Conservation (phyloP, 2,329 filamentous ascomycete genomes). For the Cytospora chrysosperma region DNA sequence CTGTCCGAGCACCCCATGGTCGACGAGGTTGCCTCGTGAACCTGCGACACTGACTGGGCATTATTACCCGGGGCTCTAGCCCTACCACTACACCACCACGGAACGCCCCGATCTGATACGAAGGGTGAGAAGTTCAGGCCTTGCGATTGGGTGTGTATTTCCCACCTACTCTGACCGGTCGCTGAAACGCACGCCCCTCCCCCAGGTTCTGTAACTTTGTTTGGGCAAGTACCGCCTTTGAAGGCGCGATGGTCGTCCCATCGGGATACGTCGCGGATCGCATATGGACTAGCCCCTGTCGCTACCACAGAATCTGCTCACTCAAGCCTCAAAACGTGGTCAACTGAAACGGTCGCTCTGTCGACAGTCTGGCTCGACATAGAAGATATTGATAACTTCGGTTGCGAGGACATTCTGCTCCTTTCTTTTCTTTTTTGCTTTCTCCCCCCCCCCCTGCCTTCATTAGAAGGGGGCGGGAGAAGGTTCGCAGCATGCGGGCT, state of each 20-base stretch:
- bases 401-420: too few species aligned
- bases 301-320: neutral
- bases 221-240: neutral
- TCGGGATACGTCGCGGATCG: neutral
- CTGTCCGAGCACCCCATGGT: neutral
- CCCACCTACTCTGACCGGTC: neutral
- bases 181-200: neutral
- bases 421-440: neutral
- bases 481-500: neutral
- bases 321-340: neutral
- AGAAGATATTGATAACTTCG: neutral
- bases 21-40: neutral
- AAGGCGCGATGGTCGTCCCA: neutral
- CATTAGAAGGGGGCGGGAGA: neutral
- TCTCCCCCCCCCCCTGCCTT: neutral
- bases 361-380: neutral
- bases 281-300: neutral
- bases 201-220: neutral
- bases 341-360: neutral
- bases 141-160: constrained; percentile 19
- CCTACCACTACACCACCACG: neutral
- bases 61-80: neutral
- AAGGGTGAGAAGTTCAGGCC: neutral
- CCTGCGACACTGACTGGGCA: constrained; percentile 13
- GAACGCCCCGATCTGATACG: neutral